Base-by-base conservation (phyloP, 176 grass and related monocot species). In the Triticum urartu region DNA sequence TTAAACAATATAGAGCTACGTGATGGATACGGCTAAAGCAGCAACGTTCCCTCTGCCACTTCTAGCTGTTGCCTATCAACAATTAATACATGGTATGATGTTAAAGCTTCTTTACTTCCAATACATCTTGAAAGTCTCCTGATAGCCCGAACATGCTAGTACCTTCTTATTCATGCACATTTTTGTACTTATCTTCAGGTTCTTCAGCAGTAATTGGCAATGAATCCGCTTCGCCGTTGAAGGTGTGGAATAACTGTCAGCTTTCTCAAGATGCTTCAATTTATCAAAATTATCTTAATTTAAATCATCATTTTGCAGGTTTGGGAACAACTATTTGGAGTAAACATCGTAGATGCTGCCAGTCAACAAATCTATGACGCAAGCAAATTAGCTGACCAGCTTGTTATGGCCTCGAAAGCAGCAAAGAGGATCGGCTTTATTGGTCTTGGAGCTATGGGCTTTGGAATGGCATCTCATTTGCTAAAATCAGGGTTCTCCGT, bases 391-490 rank as follows among this genome's bases (percentile, higher is more conserved):
- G 93, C 93, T 58, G 81, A 89, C 30, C 54, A 90, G 83, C 86
- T 95, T 87, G 82, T 81, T 90, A 45, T 63, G 82, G 84, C 78
- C 87, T 90, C 89, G 43, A 94, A 95, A 91, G 25, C 68, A 89
- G 84, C 85, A 72, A 92, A 94, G 63, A 92, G 64, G 84, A 82
- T 98, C 83, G 95, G 95, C 45, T 98, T 98, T 89, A 91, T 98
- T 86, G 95, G 95, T 64, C 95, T 98, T 79, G 95, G 95, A 89
- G 95, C 95, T 67, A 98, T 98, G 95, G 95, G 93, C 35, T 94
- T 98, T 88, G 95, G 95, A 85, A 98, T 98, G 95, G 95, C 91
- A 66, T 88, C 90, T 69, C 95, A 95, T 95, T 95, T 98, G 86
- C 81, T 98, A 84, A 94, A 91, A 89, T 94, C 91, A 85, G 92